A percentile compares a stretch with the other conserved stretches of the same genome.
These are phyloP conservation scores for Colletotrichum agaves DNA, from an alignment of 2,329 filamentous ascomycete species.

Conservation along the genomic window DNA sequence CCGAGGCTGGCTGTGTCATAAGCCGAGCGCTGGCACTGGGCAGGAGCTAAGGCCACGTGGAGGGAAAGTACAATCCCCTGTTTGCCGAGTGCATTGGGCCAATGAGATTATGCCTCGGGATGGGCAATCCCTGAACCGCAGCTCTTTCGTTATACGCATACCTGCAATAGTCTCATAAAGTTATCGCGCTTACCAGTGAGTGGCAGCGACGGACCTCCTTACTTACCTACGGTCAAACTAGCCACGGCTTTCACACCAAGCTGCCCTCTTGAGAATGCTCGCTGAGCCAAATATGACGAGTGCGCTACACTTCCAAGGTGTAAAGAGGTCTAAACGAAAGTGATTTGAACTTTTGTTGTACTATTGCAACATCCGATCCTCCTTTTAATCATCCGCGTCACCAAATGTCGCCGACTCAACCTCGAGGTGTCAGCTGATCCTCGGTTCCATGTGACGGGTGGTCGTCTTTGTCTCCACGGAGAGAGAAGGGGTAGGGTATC, in stretches of 20 bases:
- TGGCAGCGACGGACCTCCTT: too few species aligned
- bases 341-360: too few species aligned
- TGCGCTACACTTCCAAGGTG: too few species aligned
- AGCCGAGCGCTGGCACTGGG: background rate
- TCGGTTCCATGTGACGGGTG: background rate
- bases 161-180: too few species aligned
- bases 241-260: too few species aligned
- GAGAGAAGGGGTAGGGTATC: slow-evolving; percentile 31
- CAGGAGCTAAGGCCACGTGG: background rate
- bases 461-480: slow-evolving; percentile 7
- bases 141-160: background rate
- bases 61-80: slow-evolving; percentile 9
- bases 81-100: slow-evolving; percentile 20
- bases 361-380: too few species aligned
- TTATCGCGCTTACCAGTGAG: too few species aligned
- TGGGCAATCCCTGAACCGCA: slow-evolving; percentile 13
- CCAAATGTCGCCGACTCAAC: too few species aligned
- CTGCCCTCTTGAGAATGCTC: too few species aligned
- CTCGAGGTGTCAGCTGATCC: background rate
- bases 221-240: too few species aligned
- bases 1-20: slow-evolving; percentile 26
- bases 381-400: background rate
- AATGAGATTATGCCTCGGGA: slow-evolving; percentile 32
- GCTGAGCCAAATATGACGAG: too few species aligned
- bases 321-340: too few species aligned